A percentile compares a stretch with the other conserved stretches of the same genome.
phyloP scores from a whole-genome alignment of 495 filamentous ascomycete genomes.

The Neurospora discreta region DNA sequence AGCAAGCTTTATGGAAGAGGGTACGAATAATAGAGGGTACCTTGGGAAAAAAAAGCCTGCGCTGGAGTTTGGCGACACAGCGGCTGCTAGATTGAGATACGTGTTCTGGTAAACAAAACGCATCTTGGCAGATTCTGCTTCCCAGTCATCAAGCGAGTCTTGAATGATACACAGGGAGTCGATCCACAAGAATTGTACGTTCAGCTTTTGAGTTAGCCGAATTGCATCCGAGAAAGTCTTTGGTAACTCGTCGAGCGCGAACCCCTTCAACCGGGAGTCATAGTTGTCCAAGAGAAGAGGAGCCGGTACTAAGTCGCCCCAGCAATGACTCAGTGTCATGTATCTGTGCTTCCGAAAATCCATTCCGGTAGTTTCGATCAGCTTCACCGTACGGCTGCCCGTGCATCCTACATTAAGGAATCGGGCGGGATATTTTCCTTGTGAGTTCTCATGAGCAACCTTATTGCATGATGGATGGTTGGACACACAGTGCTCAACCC shows the following conservation, averaged over 20 bases:
- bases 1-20: neutral
- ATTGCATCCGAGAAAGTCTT: neutral
- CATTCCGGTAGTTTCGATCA: neutral
- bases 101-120: neutral
- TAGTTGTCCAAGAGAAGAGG: neutral
- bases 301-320: neutral
- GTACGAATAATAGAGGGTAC: neutral
- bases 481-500: neutral
- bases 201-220: neutral
- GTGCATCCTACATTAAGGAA: neutral
- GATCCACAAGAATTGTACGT: neutral
- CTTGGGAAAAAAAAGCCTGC: neutral
- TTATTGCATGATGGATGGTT: neutral
- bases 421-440: neutral
- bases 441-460: neutral
- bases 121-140: neutral
- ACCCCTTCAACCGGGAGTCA: neutral
- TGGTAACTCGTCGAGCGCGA: neutral
- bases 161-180: neutral
- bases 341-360: neutral
- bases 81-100: neutral
- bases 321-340: neutral
- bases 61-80: neutral
- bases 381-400: neutral
- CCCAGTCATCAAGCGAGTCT: neutral